Conservation (phyloP, 2,329 filamentous ascomycete species). For the Sporothrix mexicana region DNA sequence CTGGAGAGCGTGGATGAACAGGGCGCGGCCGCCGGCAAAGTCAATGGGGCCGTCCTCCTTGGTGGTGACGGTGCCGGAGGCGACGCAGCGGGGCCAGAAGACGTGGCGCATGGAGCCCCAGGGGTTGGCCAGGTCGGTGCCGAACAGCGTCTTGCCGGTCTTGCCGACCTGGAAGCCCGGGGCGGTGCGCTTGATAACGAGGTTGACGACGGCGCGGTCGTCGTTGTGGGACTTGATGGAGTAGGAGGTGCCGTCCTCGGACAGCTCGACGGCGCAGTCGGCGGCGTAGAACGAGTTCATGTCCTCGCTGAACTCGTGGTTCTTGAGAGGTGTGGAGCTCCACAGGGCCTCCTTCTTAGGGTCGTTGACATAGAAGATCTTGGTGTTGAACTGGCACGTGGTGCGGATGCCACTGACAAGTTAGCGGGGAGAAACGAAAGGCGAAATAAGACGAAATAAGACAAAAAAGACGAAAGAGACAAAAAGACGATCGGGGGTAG, state of each 20-base stretch:
- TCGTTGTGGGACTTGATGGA: conserved; percentile 90
- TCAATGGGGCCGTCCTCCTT: conserved; percentile 79
- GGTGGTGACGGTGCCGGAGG: conserved; percentile 84
- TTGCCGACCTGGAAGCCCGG: conserved; percentile 86
- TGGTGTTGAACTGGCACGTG: conserved; percentile 92
- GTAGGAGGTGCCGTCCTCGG: conserved; percentile 80
- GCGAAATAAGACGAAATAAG: too few species aligned
- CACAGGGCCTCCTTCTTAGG: conserved; percentile 76
- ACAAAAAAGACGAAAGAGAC: too few species aligned
- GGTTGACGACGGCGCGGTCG: conserved; percentile 78
- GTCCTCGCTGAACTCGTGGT: conserved; percentile 84
- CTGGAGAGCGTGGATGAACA: conserved; percentile 86
- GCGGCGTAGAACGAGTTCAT: conserved; percentile 85
- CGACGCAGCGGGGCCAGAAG: conserved; percentile 89
- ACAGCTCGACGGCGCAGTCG: conserved; percentile 82
- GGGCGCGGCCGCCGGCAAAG: conserved; percentile 79
- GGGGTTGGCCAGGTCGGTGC: conserved; percentile 81
- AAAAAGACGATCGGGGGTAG: conserved; percentile 6
- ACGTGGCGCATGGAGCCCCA: conserved; percentile 93
- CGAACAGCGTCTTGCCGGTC: conserved; percentile 82
- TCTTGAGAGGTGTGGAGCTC: conserved; percentile 78
- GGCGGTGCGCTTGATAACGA: conserved; percentile 76
- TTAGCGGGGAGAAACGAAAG: too few species aligned
- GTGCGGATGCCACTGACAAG: conserved; percentile 77
- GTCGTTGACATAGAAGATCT: conserved; percentile 80